Conservation (phyloP, 768 basidiomycete genomes). For the Crucibulum laeve region DNA sequence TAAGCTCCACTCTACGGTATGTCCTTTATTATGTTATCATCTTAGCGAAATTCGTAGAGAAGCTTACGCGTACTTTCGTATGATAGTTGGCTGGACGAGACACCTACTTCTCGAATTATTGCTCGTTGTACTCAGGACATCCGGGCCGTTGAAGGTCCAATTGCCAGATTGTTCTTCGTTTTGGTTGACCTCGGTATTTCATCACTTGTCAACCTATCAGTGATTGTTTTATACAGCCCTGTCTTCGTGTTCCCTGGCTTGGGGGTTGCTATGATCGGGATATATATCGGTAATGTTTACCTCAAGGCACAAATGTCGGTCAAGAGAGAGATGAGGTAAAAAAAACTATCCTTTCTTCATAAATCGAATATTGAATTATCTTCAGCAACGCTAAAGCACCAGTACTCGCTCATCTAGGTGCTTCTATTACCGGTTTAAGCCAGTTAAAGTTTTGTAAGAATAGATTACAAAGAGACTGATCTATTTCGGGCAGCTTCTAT, state of each 20-base stretch:
- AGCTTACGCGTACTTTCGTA: neutral
- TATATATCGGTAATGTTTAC: conserved; percentile 38
- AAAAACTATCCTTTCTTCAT: conserved; percentile 19
- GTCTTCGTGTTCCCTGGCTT: conserved; percentile 42
- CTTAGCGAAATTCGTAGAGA: neutral
- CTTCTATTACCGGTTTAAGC: conserved; percentile 52
- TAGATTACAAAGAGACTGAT: neutral
- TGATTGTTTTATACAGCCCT: conserved; percentile 40
- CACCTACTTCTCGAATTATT: conserved; percentile 51
- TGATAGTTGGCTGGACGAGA: conserved; percentile 44
- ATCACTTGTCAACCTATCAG: conserved; percentile 38
- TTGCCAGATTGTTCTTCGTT: conserved; percentile 20
- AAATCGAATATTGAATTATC: neutral
- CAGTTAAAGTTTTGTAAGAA: conserved; percentile 7
- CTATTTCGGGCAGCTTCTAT: conserved; percentile 38
- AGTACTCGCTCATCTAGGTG: conserved; percentile 42
- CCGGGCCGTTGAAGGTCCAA: conserved; percentile 45
- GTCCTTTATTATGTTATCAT: conserved; percentile 22
- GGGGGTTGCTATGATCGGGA: conserved; percentile 36
- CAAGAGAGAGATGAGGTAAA: conserved; percentile 43
- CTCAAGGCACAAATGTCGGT: conserved; percentile 43
- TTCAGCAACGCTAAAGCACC: conserved; percentile 22
- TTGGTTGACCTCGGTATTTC: conserved; percentile 19
- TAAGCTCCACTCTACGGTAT: conserved; percentile 55
- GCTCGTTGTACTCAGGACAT: conserved; percentile 68